A percentile compares a stretch with the other conserved stretches of the same genome.
phyloP scores from a whole-genome alignment of 441 rosid genomes.

The Brassica balearica region DNA sequence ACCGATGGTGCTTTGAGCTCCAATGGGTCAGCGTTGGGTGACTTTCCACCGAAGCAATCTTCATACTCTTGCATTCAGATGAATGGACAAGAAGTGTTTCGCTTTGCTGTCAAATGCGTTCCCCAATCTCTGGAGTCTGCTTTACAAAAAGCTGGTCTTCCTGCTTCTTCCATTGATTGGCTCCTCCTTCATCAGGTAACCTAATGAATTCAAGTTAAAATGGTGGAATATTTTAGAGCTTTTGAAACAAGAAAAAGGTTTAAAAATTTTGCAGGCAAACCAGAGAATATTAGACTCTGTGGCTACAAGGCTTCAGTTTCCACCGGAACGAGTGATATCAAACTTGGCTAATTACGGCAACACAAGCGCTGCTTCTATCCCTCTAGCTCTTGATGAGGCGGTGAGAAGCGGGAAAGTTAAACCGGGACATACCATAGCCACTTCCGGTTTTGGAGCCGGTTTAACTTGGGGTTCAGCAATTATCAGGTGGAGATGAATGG shows the following conservation, averaged over 20 bases:
- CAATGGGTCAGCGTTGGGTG: conserved; percentile 63
- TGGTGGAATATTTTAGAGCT: neutral
- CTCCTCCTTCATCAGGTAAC: conserved; percentile 91
- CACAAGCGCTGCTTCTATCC: conserved; percentile 96
- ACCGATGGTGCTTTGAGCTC: conserved; percentile 54
- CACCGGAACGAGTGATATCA: conserved; percentile 77
- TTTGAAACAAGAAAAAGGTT: neutral
- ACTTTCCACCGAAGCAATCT: conserved; percentile 63
- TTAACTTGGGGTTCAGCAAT: conserved; percentile 95
- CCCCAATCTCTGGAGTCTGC: conserved; percentile 86
- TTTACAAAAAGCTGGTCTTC: conserved; percentile 79
- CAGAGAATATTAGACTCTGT: conserved; percentile 94
- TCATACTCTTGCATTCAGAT: conserved; percentile 79
- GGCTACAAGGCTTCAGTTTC: conserved; percentile 74
- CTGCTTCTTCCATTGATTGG: conserved; percentile 79
- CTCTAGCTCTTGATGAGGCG: conserved; percentile 91
- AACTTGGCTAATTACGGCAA: conserved; percentile 90
- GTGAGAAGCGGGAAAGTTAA: conserved; percentile 89
- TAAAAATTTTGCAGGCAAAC: conserved; percentile 69
- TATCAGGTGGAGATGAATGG: conserved; percentile 71
- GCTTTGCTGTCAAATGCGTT: conserved; percentile 84
- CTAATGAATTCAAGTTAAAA: too few species aligned
- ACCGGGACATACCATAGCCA: conserved; percentile 73
- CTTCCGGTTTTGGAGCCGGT: conserved; percentile 96
- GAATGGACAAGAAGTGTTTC: conserved; percentile 96